These are phyloP conservation scores for Syncephalastrum racemosum DNA, from an alignment of 371 early-diverging fungal species.

Conservation along the genomic window DNA sequence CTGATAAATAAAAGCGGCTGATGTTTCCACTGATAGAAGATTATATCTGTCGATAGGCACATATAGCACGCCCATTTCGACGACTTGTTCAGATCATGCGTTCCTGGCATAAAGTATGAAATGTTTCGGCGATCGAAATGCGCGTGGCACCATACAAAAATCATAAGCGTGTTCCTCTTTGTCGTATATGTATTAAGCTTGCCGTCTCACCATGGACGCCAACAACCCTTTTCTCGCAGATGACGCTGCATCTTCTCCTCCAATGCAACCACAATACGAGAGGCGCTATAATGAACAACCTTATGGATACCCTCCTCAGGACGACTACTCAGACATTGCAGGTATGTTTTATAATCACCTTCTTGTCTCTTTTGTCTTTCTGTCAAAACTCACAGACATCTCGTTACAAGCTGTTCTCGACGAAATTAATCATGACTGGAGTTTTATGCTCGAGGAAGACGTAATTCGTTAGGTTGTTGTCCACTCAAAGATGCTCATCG, in stretches of 20 bases:
- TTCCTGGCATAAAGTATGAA: too few species aligned
- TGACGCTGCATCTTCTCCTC: slow-evolving; percentile 3
- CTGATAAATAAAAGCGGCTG: too few species aligned
- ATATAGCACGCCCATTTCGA: too few species aligned
- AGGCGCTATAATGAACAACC: not conserved
- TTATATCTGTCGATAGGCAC: too few species aligned
- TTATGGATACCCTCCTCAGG: slow-evolving; percentile 2
- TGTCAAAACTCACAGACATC: not conserved
- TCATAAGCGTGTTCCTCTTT: not conserved
- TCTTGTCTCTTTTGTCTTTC: not conserved
- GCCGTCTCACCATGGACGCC: slow-evolving; percentile 3
- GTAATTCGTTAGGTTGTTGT: slow-evolving; percentile 19
- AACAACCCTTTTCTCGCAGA: slow-evolving; percentile 4
- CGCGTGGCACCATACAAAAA: too few species aligned
- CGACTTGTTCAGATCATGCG: too few species aligned
- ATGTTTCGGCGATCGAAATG: too few species aligned
- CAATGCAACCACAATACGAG: not conserved
- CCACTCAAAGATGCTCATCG: not conserved
- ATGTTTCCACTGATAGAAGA: too few species aligned
- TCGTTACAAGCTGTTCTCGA: slow-evolving; percentile 31
- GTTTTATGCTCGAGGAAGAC: slow-evolving; percentile 65
- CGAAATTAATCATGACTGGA: slow-evolving; percentile 61
- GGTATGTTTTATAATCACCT: slow-evolving; percentile 15
- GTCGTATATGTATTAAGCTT: not conserved
- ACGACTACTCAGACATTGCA: slow-evolving; percentile 40